Evolutionary conservation across 305 asterid species (phyloP).

Genomic region (Fraxinus baroniana): DNA sequence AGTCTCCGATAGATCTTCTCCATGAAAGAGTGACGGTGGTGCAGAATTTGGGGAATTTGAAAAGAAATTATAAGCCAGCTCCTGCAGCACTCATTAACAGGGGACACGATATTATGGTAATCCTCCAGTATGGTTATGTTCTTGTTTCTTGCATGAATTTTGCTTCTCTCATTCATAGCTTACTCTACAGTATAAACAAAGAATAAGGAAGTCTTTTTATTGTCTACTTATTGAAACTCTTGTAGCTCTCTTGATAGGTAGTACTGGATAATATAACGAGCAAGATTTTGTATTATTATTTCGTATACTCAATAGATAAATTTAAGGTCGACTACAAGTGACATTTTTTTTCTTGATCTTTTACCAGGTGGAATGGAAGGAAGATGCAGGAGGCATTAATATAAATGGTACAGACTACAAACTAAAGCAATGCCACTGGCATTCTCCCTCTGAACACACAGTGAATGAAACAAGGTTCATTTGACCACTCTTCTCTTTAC

Average conservation of each 20-base stretch:
- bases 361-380: constrained; percentile 54
- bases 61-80: constrained; percentile 42
- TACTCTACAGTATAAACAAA: not conserved
- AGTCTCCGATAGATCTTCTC: constrained; percentile 63
- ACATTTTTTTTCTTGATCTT: not conserved
- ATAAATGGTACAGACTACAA: constrained; percentile 42
- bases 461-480: constrained; percentile 43
- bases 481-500: not conserved
- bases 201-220: too few species aligned
- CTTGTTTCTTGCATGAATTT: not conserved
- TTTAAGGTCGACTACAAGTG: not conserved
- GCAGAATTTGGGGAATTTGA: constrained; percentile 26
- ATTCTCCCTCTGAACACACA: constrained; percentile 78
- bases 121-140: not conserved
- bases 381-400: constrained; percentile 45
- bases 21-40: constrained; percentile 24
- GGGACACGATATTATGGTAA: constrained; percentile 68
- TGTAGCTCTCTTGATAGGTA: too few species aligned
- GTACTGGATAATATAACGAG: too few species aligned
- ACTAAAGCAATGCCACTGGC: constrained; percentile 66
- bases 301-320: not conserved
- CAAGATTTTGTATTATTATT: not conserved
- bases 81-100: constrained; percentile 48
- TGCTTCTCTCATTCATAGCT: not conserved
- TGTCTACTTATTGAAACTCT: too few species aligned